phyloP scores from a whole-genome alignment of 345 rosid genomes.

The Aurinia saxatilis region DNA sequence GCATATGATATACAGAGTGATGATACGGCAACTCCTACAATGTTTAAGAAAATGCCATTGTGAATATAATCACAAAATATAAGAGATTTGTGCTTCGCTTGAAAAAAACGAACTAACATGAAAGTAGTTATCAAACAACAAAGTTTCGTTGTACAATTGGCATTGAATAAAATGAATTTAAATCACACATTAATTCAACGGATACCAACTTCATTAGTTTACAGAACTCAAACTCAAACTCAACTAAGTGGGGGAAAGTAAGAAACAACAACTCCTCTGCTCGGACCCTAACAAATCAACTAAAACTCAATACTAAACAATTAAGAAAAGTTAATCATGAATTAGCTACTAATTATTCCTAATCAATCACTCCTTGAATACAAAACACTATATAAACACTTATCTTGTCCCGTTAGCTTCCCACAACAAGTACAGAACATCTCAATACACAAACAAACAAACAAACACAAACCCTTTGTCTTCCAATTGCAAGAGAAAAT shows the following conservation, averaged over 20 bases:
- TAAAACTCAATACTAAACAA: slow-evolving; percentile 9
- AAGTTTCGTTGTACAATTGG: too few species aligned
- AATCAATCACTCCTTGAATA: background rate
- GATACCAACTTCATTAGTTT: too few species aligned
- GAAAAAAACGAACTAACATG: too few species aligned
- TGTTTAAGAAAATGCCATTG: too few species aligned
- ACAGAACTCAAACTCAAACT: too few species aligned
- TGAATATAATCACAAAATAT: too few species aligned
- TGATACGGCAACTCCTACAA: too few species aligned
- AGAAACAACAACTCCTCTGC: slow-evolving; percentile 26
- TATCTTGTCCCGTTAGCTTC: slow-evolving; percentile 4
- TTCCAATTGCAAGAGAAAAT: slow-evolving; percentile 5
- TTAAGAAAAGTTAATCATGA: background rate
- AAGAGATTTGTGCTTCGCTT: too few species aligned
- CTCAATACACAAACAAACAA: slow-evolving; percentile 14
- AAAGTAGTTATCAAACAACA: too few species aligned
- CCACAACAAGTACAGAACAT: slow-evolving; percentile 16
- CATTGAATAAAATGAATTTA: too few species aligned
- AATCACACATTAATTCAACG: too few species aligned
- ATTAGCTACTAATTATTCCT: slow-evolving; percentile 1
- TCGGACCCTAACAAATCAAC: slow-evolving; percentile 19
- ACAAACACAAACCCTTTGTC: slow-evolving; percentile 4
- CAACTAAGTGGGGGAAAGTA: slow-evolving; percentile 14
- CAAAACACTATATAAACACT: slow-evolving; percentile 11
- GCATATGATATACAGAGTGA: too few species aligned